Evolutionary conservation across 331 rosid genomes (phyloP), one percentile per base, ranked within the genome.

Genomic region (Quercus phellos): DNA sequence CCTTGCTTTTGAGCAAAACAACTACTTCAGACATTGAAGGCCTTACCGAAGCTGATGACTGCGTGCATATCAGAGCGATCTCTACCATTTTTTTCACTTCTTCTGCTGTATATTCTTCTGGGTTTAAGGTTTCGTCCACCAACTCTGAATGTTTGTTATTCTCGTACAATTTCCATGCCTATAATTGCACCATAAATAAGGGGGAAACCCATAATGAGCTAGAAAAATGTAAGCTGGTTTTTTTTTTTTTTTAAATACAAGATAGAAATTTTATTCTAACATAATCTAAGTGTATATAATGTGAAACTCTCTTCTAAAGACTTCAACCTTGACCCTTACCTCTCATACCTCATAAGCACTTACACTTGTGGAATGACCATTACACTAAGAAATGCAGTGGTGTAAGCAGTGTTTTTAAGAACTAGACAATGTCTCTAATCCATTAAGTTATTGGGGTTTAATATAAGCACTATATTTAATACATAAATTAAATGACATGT

Each of bases 21-120:
- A 81, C 88, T 0, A 84, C 74, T 85, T 90, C 88, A 75, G 91
- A 87, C 96, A 90, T 90, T 34, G 88, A 72, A 73, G 96, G 96
- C 78, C 96, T 87, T 26, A 60, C 11, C 21, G 84, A 68, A n/a
- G 92, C 70, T 4, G 93, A 80, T 50, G 96, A 72, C 59, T 90
- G 96, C 58, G 87, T 84, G 82, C 96, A 90, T 70, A 84, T 22
- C 18, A 89, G 61, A 54, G 88, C 96, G 35, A 90, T 85, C 78
- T 87, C 90, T 59, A 87, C 24, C 27, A 79, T 35, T 43, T 75
- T 90, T 80, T 85, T 85, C 82, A 89, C 81, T 59, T 85, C 89
- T 77, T 85, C 90, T 70, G 35, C 68, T 56, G 83, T 79, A 68
- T 81, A 89, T 0, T 89, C 90, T 26, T 63, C 68, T 34, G 84